Conservation (phyloP, 768 basidiomycete species). For the Crassisporium funariophilum region DNA sequence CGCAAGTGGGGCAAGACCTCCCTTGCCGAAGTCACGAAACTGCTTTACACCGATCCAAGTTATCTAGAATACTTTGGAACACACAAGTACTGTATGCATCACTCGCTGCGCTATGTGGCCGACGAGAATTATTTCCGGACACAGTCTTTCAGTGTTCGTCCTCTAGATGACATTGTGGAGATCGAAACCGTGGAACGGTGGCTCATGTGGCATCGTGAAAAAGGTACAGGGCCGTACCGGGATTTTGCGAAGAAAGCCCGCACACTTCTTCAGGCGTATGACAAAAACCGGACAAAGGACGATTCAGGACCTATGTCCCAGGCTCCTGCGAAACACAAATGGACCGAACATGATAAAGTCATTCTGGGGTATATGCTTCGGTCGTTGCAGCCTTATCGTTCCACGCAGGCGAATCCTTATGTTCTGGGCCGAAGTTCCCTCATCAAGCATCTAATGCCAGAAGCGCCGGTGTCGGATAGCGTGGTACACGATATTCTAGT, state of each 20-base stretch:
- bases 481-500: constrained; percentile 52
- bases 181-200: constrained; percentile 51
- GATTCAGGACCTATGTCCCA: constrained; percentile 14
- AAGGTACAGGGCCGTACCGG: constrained; percentile 6
- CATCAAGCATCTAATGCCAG: constrained; percentile 53
- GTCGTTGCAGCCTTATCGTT: constrained; percentile 49
- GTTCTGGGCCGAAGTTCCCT: constrained; percentile 51
- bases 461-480: constrained; percentile 31
- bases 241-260: constrained; percentile 19
- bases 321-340: constrained; percentile 33
- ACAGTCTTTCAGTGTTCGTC: constrained; percentile 66
- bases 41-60: constrained; percentile 39
- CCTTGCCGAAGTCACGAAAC: constrained; percentile 50
- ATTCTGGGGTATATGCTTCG: constrained; percentile 63
- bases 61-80: constrained; percentile 44
- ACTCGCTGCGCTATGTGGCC: constrained; percentile 55
- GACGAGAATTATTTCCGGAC: constrained; percentile 45
- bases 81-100: constrained; percentile 67
- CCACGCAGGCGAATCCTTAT: constrained; percentile 67
- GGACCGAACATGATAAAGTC: constrained; percentile 53
- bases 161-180: constrained; percentile 53
- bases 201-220: constrained; percentile 34
- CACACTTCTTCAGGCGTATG: constrained; percentile 10
- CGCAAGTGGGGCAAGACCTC: constrained; percentile 59
- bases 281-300: background rate